Evolutionary conservation across 2,329 filamentous ascomycete genomes (phyloP), one percentile per base, ranked within the genome.

Genomic region (Truncatella angustata): DNA sequence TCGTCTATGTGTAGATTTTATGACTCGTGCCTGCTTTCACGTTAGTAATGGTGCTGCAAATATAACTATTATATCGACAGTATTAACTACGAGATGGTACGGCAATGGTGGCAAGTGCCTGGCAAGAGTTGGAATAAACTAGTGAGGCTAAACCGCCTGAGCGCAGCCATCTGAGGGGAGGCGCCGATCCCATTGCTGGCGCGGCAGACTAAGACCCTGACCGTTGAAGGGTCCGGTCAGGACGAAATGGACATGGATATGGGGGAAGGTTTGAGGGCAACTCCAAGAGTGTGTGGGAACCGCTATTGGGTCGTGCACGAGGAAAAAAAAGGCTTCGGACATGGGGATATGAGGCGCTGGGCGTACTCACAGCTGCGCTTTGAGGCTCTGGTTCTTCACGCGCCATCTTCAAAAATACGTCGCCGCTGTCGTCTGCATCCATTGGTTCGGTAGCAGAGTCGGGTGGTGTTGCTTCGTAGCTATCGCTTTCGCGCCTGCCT

Each of bases 391-490:
- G 58, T 55, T 83, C 80, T 53, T 84, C 79, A 10, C 76, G 72
- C 11, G 81, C 81, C 54, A 85, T 84, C 50, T 73, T 77, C 54
- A 85, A 73, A 56, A 84, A 85, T 36, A 84, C 70, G 56, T 85
- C 81, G 35, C 78, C 79, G 3, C 74, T 79, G 56, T 82, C 81
- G 50, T 84, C 81, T 37, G 67, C 70, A 47, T 78, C 73, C 11
- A 61, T 63, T 42, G 60, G 68, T 56, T 60, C 66, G 58, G 56
- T 66, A 45, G 67, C 67, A 1, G 73, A 72, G 53, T 73, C 66
- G 18, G 71, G 70, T 5, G 72, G 70, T n/a, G 73, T 72, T 58
- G 70, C 68, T 23, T 71, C 70, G 44, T 64, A 59, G 45, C 60
- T 59, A 30, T 72, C 71, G 45, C 72, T 69, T 28, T 69, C 68